phyloP scores from a whole-genome alignment of 345 rosid species.

The Pistacia integerrima region DNA sequence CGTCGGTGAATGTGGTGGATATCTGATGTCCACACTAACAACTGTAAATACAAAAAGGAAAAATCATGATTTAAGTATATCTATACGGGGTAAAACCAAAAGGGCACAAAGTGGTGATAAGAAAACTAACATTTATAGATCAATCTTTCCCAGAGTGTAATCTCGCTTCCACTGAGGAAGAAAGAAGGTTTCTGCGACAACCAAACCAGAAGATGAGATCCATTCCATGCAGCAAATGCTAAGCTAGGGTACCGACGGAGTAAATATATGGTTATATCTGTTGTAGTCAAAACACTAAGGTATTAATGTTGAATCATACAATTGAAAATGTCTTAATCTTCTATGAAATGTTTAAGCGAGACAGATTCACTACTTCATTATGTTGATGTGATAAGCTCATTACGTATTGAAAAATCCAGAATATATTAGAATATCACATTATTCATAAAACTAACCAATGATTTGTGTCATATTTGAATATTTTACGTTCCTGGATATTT shows the following conservation, averaged over 20 bases:
- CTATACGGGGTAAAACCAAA: background rate
- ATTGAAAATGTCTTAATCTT: no score
- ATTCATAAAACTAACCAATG: no score
- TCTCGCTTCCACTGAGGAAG: background rate
- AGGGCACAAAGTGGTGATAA: no score
- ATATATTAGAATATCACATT: no score
- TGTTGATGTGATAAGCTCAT: no score
- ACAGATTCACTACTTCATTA: no score
- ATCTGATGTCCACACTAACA: background rate
- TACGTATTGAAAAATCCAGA: no score
- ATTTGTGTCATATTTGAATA: no score
- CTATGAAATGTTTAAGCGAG: no score
- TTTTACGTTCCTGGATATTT: no score
- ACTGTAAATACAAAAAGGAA: background rate
- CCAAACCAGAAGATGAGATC: accelerated
- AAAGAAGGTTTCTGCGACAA: background rate
- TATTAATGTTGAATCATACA: no score
- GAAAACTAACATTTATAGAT: background rate
- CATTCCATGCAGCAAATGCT: background rate
- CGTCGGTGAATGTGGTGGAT: no score
- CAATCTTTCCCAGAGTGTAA: background rate
- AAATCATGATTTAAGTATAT: background rate
- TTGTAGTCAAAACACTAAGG: background rate
- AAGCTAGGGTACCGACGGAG: background rate
- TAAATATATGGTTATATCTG: background rate